Evolutionary conservation across 805 yeast species (phyloP), one percentile per base, ranked within the genome.

Genomic region (Candida manassasensis): DNA sequence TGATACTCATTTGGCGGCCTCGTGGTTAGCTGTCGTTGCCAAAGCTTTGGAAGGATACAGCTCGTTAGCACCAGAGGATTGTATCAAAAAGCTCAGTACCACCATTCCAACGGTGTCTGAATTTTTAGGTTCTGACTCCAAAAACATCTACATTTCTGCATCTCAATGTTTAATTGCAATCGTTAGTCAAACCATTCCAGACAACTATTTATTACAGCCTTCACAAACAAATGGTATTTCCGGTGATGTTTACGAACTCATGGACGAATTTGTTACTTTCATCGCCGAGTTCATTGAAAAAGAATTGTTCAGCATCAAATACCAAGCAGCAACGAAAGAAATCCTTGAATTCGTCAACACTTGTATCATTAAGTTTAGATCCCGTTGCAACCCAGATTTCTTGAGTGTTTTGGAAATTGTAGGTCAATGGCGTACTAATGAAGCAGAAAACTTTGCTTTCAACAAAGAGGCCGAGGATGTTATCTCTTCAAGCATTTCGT

Each of bases 11-110:
- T 71, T 93, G 45, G 87, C 90, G 2, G 96, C 95, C 10, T 76
- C 96, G 9, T 93, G 98, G 98, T 72, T 88, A 27, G 96, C 97
- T 1, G 95, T 89, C 14, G 75, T 90, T 29, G 93, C 96, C 6
- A 88, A 87, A 50, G 95, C 90, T 31, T 63, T 63, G 41, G 68
- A 61, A 48, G 50, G 62, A 33, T 67, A 54, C 46, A 52, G 67
- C 18, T 34, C 38, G 19, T 53, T 65, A 41, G 53, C 61, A 34
- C 62, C 67, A 1, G 48, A 49, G 12, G 60, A 67, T 27, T 78
- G 84, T 36, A 53, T 88, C 21, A 46, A 59, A 19, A 76, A 74
- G 44, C 52, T 84, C 6, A 82, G 87, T 7, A 61, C 62, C 11
- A 43, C 63, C 18, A 31, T 64, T 12, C 61, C 73, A 15, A 61